These are phyloP conservation scores for Acer campestre DNA, from an alignment of 345 rosid species.

Conservation along the genomic window DNA sequence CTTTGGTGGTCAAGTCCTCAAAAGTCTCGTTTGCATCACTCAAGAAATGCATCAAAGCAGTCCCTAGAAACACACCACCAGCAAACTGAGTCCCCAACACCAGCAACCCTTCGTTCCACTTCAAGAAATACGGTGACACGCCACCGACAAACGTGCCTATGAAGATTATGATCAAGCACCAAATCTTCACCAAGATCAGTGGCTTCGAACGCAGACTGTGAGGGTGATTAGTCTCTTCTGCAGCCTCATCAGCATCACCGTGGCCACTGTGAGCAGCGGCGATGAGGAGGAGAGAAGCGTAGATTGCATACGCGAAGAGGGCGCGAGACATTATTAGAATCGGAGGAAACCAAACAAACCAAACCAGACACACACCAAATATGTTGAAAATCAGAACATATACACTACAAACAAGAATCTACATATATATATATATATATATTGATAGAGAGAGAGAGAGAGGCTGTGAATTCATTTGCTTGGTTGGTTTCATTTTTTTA, in stretches of 20 bases:
- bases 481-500: neutral
- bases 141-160: constrained; percentile 69
- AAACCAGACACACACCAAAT: neutral
- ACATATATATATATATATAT: neutral
- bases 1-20: constrained; percentile 45
- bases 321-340: constrained; percentile 44
- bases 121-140: constrained; percentile 73
- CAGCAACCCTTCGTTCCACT: constrained; percentile 78
- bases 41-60: constrained; percentile 86
- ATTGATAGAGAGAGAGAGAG: too few species aligned
- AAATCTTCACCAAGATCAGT: constrained; percentile 57
- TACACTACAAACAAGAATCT: neutral
- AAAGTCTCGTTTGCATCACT: constrained; percentile 78
- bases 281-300: constrained; percentile 48
- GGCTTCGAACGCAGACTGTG: constrained; percentile 51
- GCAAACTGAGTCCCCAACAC: constrained; percentile 84
- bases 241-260: constrained; percentile 24
- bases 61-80: constrained; percentile 84
- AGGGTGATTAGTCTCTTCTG: constrained; percentile 10
- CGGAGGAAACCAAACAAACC: neutral
- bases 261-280: constrained; percentile 53
- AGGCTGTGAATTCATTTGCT: neutral
- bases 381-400: neutral
- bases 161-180: constrained; percentile 67
- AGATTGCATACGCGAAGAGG: constrained; percentile 35